Evolutionary conservation across 2,329 filamentous ascomycete species (phyloP).

Genomic region (Chaetoscypha palmicola): DNA sequence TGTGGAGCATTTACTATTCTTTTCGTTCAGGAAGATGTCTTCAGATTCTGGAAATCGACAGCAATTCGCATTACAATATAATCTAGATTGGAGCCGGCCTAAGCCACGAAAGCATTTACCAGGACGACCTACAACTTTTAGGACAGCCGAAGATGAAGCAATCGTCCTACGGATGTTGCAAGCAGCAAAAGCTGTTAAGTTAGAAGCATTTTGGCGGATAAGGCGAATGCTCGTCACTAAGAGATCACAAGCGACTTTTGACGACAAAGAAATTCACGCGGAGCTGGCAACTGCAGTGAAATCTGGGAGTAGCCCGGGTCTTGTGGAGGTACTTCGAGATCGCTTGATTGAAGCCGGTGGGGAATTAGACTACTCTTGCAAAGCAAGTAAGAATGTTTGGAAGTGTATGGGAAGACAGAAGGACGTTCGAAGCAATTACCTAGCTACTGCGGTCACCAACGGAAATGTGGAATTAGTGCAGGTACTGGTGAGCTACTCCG

Average conservation of each 20-base stretch:
- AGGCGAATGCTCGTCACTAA: neutral
- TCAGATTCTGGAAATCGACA: neutral
- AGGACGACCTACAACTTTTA: neutral
- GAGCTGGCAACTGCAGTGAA: neutral
- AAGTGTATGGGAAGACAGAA: slow-evolving; percentile 7
- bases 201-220: neutral
- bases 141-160: neutral
- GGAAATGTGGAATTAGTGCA: slow-evolving; percentile 6
- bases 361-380: slow-evolving; percentile 11
- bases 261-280: neutral
- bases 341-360: slow-evolving; percentile 7
- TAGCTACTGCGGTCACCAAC: slow-evolving; percentile 9
- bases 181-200: neutral
- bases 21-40: neutral
- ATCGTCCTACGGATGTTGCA: neutral
- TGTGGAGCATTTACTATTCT: neutral
- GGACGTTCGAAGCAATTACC: slow-evolving; percentile 10
- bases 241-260: neutral
- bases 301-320: slow-evolving; percentile 5
- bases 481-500: slow-evolving; percentile 1
- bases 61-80: neutral
- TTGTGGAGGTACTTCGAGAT: slow-evolving; percentile 13
- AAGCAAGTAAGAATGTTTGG: slow-evolving; percentile 7
- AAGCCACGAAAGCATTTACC: neutral
- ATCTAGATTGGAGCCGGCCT: neutral